Percentiles rank a stretch among this genome's conserved stretches.
These are phyloP conservation scores for Salvia rosmarinus DNA, from an alignment of 257 asterid species.

Conservation along the genomic window DNA sequence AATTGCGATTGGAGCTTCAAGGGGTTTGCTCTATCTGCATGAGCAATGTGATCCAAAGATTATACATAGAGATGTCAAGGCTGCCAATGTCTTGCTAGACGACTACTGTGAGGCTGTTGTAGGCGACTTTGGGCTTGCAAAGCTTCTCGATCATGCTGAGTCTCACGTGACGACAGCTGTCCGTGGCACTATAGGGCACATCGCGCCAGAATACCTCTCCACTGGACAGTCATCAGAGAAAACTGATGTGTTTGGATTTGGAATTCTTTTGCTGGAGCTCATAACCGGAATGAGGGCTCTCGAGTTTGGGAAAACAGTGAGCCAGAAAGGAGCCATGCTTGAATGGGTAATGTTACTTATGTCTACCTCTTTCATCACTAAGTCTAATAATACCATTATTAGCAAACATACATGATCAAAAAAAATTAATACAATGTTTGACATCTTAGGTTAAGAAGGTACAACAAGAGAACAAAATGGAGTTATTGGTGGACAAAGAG, in stretches of 20 bases:
- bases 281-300: constrained; percentile 92
- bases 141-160: constrained; percentile 86
- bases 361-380: not conserved
- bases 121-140: constrained; percentile 96
- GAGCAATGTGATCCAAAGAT: constrained; percentile 99
- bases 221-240: constrained; percentile 95
- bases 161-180: constrained; percentile 97
- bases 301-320: constrained; percentile 77
- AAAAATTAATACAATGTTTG: too few relatives aligned
- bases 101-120: constrained; percentile 85
- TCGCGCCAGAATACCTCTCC: constrained; percentile 92
- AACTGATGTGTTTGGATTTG: constrained; percentile 93
- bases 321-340: constrained; percentile 87
- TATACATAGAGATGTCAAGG: constrained; percentile 93
- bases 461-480: constrained; percentile 70
- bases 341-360: constrained; percentile 57
- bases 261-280: constrained; percentile 84
- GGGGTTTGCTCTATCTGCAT: constrained; percentile 88
- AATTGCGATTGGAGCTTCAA: constrained; percentile 80
- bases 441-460: constrained; percentile 65
- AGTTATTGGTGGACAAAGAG: constrained; percentile 68
- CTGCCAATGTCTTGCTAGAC: constrained; percentile 83
- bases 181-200: constrained; percentile 95
- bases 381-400: not conserved
- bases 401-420: not conserved